phyloP scores from a whole-genome alignment of 345 rosid species.

The Eucalyptus cloeziana region DNA sequence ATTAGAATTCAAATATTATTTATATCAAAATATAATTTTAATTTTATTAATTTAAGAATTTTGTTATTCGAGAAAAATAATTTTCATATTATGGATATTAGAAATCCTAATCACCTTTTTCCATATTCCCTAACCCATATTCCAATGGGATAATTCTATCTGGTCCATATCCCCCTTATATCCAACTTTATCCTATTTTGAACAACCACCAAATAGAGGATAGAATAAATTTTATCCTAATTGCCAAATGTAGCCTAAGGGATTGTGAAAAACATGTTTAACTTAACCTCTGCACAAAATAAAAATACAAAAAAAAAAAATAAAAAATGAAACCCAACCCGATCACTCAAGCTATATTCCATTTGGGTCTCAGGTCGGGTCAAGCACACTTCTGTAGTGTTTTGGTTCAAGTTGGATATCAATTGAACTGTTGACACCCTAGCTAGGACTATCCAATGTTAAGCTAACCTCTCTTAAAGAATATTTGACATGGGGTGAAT shows the following conservation, averaged over 20 bases:
- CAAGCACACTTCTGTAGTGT: rapidly evolving
- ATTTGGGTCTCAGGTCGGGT: not conserved
- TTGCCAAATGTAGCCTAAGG: rapidly evolving
- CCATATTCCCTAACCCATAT: too few relatives aligned
- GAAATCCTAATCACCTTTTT: rapidly evolving
- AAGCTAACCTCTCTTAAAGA: not conserved
- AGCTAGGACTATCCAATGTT: not conserved
- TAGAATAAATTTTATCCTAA: rapidly evolving
- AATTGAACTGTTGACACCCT: too few relatives aligned
- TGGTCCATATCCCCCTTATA: rapidly evolving
- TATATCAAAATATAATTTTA: too few relatives aligned
- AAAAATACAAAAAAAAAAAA: too few relatives aligned
- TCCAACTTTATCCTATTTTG: rapidly evolving
- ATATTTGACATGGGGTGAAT: rapidly evolving
- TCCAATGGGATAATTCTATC: rapidly evolving
- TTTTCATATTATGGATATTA: rapidly evolving
- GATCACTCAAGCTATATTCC: rapidly evolving
- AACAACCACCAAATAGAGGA: rapidly evolving
- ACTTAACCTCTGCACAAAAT: too few relatives aligned
- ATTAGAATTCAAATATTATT: too few relatives aligned
- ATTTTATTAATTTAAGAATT: too few relatives aligned
- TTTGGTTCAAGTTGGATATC: rapidly evolving
- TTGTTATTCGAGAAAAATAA: rapidly evolving
- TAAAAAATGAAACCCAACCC: rapidly evolving
- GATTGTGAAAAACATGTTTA: too few relatives aligned